A percentile compares a stretch with the other conserved stretches of the same genome.
phyloP scores from a whole-genome alignment of 1,139 yeast species.

The Debaryomyces sp. region DNA sequence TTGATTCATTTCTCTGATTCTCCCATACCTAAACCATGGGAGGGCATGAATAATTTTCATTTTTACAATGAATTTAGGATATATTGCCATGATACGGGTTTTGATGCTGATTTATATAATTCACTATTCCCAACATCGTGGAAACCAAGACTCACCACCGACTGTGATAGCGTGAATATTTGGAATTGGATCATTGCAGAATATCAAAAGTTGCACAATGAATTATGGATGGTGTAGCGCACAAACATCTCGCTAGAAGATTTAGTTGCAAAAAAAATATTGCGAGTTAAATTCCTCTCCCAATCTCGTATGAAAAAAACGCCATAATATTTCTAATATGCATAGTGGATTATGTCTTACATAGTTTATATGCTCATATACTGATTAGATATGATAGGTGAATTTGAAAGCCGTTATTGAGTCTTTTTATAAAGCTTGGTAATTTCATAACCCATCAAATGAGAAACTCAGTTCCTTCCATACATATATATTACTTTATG shows the following conservation, averaged over 20 bases:
- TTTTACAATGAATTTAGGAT: constrained; percentile 31
- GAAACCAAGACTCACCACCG: constrained; percentile 33
- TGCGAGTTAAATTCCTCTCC: background rate
- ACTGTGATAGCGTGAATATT: constrained; percentile 35
- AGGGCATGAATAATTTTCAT: constrained; percentile 21
- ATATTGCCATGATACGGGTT: constrained; percentile 23
- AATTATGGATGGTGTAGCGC: background rate
- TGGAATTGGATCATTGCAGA: constrained; percentile 34
- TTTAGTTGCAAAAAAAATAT: background rate
- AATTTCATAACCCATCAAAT: too few species aligned
- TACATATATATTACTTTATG: too few species aligned
- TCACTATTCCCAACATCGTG: constrained; percentile 23
- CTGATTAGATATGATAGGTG: too few species aligned
- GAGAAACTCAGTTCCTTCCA: too few species aligned
- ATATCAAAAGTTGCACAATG: constrained; percentile 11
- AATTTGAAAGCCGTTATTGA: too few species aligned
- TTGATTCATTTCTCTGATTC: constrained; percentile 47
- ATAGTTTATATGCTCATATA: too few species aligned
- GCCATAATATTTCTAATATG: too few species aligned
- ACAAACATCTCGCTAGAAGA: background rate
- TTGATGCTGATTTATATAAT: constrained; percentile 18
- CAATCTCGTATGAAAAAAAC: too few species aligned
- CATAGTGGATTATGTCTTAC: too few species aligned
- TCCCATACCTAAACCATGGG: constrained; percentile 54
- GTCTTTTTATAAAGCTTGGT: too few species aligned